Evolutionary conservation across 2,329 filamentous ascomycete species (phyloP).

Genomic region (Talaromyces sp.): DNA sequence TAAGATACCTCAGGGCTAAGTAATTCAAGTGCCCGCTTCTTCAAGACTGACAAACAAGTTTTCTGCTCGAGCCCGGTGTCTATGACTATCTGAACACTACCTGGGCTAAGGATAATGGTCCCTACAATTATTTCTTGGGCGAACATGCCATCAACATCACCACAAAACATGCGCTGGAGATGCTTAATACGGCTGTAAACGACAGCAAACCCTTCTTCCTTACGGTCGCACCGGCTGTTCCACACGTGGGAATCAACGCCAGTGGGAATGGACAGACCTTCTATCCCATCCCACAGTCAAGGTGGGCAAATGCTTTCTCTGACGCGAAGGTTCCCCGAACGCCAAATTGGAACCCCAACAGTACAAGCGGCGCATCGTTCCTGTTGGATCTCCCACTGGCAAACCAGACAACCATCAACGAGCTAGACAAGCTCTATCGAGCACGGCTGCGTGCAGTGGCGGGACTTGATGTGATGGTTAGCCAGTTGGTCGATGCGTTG

Average conservation of each 20-base stretch:
- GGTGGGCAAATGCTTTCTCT: conserved; percentile 63
- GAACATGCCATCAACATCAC: conserved; percentile 62
- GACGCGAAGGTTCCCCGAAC: conserved; percentile 64
- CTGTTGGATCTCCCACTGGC: conserved; percentile 39
- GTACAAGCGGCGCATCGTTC: neutral
- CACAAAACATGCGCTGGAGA: conserved; percentile 57
- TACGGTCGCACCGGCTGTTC: conserved; percentile 64
- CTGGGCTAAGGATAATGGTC: conserved; percentile 60
- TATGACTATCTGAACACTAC: conserved; percentile 68
- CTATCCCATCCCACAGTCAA: conserved; percentile 59
- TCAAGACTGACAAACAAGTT: conserved; percentile 21
- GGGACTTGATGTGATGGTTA: conserved; percentile 56
- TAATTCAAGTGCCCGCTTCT: neutral
- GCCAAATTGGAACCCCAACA: conserved; percentile 64
- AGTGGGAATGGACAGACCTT: conserved; percentile 32
- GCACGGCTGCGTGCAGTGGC: conserved; percentile 50
- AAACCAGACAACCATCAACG: conserved; percentile 48
- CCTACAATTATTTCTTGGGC: conserved; percentile 56
- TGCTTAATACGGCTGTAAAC: conserved; percentile 61
- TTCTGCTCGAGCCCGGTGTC: conserved; percentile 51
- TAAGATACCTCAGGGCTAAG: neutral
- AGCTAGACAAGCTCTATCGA: conserved; percentile 55
- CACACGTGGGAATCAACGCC: conserved; percentile 60
- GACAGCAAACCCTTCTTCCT: conserved; percentile 65
- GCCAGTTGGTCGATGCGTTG: conserved; percentile 43